Base-by-base conservation (phyloP, 2,329 filamentous ascomycete species). In the Fusarium devonianum region DNA sequence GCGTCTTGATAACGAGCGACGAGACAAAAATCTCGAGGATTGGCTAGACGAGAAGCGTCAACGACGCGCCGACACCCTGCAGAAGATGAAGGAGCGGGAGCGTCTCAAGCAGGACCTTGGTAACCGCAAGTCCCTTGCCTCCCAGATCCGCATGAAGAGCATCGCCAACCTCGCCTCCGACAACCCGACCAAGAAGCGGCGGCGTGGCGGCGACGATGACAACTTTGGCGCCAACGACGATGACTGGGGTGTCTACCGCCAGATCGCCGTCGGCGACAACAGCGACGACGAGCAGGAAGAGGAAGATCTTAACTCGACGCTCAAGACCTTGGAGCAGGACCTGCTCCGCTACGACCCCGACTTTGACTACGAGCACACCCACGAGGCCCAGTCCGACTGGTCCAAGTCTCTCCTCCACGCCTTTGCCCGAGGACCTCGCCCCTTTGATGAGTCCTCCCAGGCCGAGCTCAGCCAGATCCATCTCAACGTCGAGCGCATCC, bases 91-190 rank as follows among this genome's bases (percentile, higher is more conserved):
- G 71, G 93, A 97, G 62, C 87, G 92, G 41, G 92, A 97, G 66
- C 85, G 92, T 13, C 82, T 97, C 53, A 97, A 96, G 75, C 90
- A 92, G 32, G 94, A 99, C 67, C 83, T 97, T 1, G 92, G 93
- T 47, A 97, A 97, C 73, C 89, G 94, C 67, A 99, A 99, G 72
- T 97, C 92, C 0, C 85, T 97, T 14, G 94, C 94, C 7, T 94
- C 89, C 48, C 93, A 97, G 72, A 95, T 96, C 74, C 89, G 94
- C 56, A 99, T 99, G 94, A 97, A 97, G 75, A 93, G 88, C 39
- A 92, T 99, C 49, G 94, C 94, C 51, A 97, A 96, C 67, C 86
- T 99, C 2, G 94, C 94, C 3, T 92, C 93, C 0, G 94, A 99
- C 71, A 86, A 84, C 5, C 92, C 93, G 1, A 78, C 81, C 58